These are phyloP conservation scores for Canavalia ensiformis DNA, from an alignment of 306 rosid species.

Conservation along the genomic window DNA sequence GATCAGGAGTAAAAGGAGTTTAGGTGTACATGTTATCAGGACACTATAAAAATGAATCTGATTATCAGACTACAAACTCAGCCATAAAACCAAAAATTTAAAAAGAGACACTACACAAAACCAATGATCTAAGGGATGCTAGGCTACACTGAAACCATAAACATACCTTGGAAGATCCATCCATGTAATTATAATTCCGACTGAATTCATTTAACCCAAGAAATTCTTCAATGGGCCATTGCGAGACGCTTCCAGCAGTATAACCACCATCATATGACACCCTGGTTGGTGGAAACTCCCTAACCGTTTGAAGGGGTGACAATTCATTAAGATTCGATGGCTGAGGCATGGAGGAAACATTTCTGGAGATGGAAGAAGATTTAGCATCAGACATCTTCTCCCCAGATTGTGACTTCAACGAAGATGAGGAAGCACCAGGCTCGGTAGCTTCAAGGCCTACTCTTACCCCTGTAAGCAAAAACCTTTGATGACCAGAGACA, in stretches of 20 bases:
- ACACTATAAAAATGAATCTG: not conserved
- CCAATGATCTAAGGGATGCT: not conserved
- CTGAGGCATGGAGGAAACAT: slow-evolving; percentile 52
- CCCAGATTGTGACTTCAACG: slow-evolving; percentile 56
- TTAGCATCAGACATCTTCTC: slow-evolving; percentile 59
- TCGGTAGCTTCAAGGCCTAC: slow-evolving; percentile 69
- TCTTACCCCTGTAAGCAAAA: slow-evolving; percentile 75
- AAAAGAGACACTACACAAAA: slow-evolving; percentile 31
- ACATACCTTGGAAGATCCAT: slow-evolving; percentile 84
- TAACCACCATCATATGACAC: slow-evolving; percentile 68
- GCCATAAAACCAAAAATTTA: not conserved
- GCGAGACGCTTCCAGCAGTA: slow-evolving; percentile 67
- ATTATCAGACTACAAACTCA: not conserved
- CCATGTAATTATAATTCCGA: slow-evolving; percentile 71
- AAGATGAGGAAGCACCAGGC: slow-evolving; percentile 60
- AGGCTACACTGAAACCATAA: slow-evolving; percentile 31
- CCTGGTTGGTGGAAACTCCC: slow-evolving; percentile 56
- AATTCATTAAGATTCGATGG: slow-evolving; percentile 54
- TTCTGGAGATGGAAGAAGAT: slow-evolving; percentile 49
- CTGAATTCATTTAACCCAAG: slow-evolving; percentile 68
- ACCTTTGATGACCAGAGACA: slow-evolving; percentile 72
- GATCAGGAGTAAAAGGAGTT: too few relatives aligned
- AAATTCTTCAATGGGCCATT: slow-evolving; percentile 80
- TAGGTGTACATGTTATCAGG: not conserved
- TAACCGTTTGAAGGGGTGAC: slow-evolving; percentile 55